Evolutionary conservation across 768 basidiomycete species (phyloP).

Genomic region (Cystobasidium tubakii): DNA sequence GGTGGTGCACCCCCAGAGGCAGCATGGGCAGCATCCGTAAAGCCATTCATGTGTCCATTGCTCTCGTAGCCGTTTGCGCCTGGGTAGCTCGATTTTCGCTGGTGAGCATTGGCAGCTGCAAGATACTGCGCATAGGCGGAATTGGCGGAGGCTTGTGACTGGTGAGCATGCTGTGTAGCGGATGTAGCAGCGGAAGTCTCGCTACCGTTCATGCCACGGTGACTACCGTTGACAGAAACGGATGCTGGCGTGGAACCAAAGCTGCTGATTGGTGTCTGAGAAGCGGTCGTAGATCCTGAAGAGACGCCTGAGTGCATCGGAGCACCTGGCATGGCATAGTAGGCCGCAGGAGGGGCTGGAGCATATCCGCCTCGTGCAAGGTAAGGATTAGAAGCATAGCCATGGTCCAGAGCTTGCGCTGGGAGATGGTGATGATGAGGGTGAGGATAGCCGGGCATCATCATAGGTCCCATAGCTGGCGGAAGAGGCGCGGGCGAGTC

Average conservation of each 20-base stretch:
- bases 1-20: not conserved
- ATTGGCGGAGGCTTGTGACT: not conserved
- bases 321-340: conserved; percentile 10
- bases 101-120: conserved; percentile 6
- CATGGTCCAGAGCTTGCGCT: conserved; percentile 39
- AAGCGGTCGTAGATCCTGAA: not conserved
- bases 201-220: not conserved
- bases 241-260: conserved; percentile 9
- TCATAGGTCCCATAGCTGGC: not conserved
- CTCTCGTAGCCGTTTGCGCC: not conserved
- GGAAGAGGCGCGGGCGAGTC: not conserved
- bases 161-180: not conserved
- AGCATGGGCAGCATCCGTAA: not conserved
- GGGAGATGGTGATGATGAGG: conserved; percentile 81
- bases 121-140: conserved; percentile 10
- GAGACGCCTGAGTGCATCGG: not conserved
- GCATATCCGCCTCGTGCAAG: not conserved
- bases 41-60: not conserved
- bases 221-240: not conserved
- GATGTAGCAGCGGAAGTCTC: not conserved
- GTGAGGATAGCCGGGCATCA: conserved; percentile 66
- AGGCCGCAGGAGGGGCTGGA: not conserved
- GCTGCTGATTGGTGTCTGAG: conserved; percentile 7
- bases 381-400: conserved; percentile 16
- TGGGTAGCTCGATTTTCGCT: not conserved